Evolutionary conservation across 2,329 filamentous ascomycete species (phyloP), one percentile per base, ranked within the genome.

Genomic region (Penicillium sp.): DNA sequence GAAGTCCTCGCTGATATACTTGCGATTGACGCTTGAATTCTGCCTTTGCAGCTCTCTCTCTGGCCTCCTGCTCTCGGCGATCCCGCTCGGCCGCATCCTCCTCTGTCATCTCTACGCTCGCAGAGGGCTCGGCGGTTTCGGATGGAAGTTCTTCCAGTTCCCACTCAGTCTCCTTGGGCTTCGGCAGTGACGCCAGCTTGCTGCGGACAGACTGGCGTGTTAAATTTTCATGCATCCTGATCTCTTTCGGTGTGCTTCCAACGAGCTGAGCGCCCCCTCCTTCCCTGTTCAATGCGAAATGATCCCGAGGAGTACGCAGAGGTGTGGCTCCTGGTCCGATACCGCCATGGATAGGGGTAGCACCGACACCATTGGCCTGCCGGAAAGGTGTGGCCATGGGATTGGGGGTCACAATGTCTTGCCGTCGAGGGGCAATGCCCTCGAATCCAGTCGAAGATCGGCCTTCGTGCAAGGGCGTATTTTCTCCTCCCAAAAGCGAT

Each of bases 121-220:
- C 62, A 13, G 66, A 68, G 3, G 72, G 62, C 57, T 93, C 88
- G 52, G 80, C 74, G 54, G 86, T 78, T 54, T 95, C 90, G 36
- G 94, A 89, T 0, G 91, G 91, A 32, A 95, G 73, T 65, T 73
- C 70, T 57, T 96, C 91, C 39, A 97, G 81, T 58, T 97, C 93
- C 85, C 88, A 97, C 56, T 96, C 90, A 0, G 83, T 86, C 63
- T 95, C 89, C 63, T 95, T 96, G 0, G 93, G 93, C 63, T 88
- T 94, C 1, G 93, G 93, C 12, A 98, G 76, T 24, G 88, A 83
- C 4, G 88, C 80, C n/a, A 98, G 63, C 52, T 71, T 73, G 50
- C 66, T 66, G 49, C 67, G 70, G 77, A 98, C 74, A 53, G 85
- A 81, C 51, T 81, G 79, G 38, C 84, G 84, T 56, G 84, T 68